Conservation (phyloP, 495 filamentous ascomycete species). For the Poronia punctata region DNA sequence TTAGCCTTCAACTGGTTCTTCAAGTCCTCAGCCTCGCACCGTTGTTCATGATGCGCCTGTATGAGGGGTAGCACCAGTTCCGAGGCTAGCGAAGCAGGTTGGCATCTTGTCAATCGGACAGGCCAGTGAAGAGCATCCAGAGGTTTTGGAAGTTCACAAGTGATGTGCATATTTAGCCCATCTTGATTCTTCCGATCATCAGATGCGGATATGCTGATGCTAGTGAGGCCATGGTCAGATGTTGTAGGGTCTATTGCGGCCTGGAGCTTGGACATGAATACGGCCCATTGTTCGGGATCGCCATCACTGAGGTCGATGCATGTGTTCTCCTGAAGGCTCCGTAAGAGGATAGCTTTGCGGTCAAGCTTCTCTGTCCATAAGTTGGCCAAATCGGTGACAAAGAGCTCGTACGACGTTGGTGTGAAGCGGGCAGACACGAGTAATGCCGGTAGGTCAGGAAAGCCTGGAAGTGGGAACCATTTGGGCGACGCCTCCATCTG, state of each 20-base stretch:
- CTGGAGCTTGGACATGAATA: conserved; percentile 67
- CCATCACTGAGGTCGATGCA: conserved; percentile 84
- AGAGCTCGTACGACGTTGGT: conserved; percentile 57
- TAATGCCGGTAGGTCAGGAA: conserved; percentile 33
- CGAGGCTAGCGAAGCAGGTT: conserved; percentile 46
- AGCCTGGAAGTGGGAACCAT: conserved; percentile 22
- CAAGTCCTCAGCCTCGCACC: conserved; percentile 47
- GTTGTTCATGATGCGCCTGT: conserved; percentile 46
- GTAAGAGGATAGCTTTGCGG: conserved; percentile 53
- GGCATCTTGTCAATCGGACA: conserved; percentile 48
- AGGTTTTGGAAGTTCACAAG: conserved; percentile 57
- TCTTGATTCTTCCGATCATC: conserved; percentile 17
- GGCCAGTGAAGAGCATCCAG: conserved; percentile 66
- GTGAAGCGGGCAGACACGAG: conserved; percentile 35
- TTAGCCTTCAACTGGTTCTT: conserved; percentile 61
- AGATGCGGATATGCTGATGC: conserved; percentile 25
- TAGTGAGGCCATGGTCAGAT: conserved; percentile 31
- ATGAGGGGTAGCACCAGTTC: conserved; percentile 66
- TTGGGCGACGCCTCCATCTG: conserved; percentile 11
- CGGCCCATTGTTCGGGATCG: conserved; percentile 53
- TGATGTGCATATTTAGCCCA: conserved; percentile 51
- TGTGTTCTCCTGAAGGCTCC: conserved; percentile 58
- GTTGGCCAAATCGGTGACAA: conserved; percentile 75
- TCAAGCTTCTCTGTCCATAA: conserved; percentile 76
- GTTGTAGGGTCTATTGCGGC: conserved; percentile 46